A percentile compares a stretch with the other conserved stretches of the same genome.
Evolutionary conservation across 257 asterid species (phyloP).

Genomic region (Capsicum chinense): DNA sequence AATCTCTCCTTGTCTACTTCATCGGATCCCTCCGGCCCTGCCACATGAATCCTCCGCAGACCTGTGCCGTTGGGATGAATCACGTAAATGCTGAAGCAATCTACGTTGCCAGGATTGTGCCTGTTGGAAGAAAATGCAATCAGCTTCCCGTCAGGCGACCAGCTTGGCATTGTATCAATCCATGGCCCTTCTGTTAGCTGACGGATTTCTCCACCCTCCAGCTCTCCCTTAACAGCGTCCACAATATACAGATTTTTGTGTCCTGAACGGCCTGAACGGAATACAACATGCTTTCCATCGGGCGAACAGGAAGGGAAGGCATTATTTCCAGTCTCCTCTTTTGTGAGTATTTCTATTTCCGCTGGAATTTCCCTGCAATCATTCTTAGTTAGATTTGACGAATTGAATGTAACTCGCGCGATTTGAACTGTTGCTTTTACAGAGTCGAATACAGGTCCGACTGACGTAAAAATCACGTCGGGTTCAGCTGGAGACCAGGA

Average conservation of each 20-base stretch:
- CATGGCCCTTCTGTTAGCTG: conserved; percentile 73
- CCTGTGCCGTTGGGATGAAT: conserved; percentile 60
- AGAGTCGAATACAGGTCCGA: conserved; percentile 73
- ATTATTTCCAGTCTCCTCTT: conserved; percentile 69
- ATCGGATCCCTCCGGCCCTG: conserved; percentile 40
- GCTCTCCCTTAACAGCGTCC: conserved; percentile 70
- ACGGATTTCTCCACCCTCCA: conserved; percentile 56
- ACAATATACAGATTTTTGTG: conserved; percentile 72
- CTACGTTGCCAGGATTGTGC: conserved; percentile 55
- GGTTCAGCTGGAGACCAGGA: conserved; percentile 77
- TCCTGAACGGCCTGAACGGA: conserved; percentile 81
- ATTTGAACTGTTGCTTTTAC: conserved; percentile 57
- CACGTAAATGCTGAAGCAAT: conserved; percentile 60
- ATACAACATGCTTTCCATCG: conserved; percentile 68
- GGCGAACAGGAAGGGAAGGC: conserved; percentile 91
- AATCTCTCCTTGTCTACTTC: conserved; percentile 64
- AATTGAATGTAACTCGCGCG: conserved; percentile 69
- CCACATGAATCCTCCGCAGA: conserved; percentile 53
- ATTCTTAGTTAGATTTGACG: conserved; percentile 39
- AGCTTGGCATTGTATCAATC: conserved; percentile 93
- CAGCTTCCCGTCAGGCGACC: conserved; percentile 79
- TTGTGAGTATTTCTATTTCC: conserved; percentile 63
- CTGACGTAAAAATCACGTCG: conserved; percentile 65
- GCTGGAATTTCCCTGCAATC: conserved; percentile 39
- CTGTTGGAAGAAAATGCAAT: conserved; percentile 87